Conservation (phyloP, 2,329 filamentous ascomycete genomes). For the Aspergillus tubingensis region DNA sequence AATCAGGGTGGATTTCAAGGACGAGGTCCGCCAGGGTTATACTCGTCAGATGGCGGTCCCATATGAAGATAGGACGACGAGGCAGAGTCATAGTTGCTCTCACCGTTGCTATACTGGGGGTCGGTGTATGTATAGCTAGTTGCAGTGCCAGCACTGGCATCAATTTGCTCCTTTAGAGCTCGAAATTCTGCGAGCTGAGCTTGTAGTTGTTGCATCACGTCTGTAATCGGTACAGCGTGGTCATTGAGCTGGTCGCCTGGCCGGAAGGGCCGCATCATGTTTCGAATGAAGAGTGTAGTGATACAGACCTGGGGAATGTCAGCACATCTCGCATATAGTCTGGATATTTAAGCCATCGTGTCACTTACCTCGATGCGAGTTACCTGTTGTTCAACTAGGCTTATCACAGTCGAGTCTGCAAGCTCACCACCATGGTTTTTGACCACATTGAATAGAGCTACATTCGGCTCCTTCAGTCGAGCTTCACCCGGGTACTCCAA, state of each 20-base stretch:
- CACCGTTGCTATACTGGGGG: conserved; percentile 16
- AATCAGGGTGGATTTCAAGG: conserved; percentile 12
- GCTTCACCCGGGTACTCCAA: conserved; percentile 70
- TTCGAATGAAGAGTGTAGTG: conserved; percentile 74
- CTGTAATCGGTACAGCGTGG: conserved; percentile 74
- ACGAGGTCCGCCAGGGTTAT: conserved; percentile 14
- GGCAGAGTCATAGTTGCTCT: conserved; percentile 25
- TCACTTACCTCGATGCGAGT: conserved; percentile 85
- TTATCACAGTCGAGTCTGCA: conserved; percentile 82
- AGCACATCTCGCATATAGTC: neutral
- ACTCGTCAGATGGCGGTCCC: conserved; percentile 21
- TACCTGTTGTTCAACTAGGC: conserved; percentile 92
- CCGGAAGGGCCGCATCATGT: conserved; percentile 72
- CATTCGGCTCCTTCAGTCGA: conserved; percentile 75
- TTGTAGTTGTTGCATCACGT: conserved; percentile 54
- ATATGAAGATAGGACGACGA: conserved; percentile 34
- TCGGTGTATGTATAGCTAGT: conserved; percentile 18
- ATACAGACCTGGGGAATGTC: conserved; percentile 67
- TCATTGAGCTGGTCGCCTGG: conserved; percentile 65
- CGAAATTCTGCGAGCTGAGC: conserved; percentile 45
- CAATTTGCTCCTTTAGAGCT: conserved; percentile 44
- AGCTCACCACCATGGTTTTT: conserved; percentile 76
- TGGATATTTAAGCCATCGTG: neutral
- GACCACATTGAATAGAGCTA: conserved; percentile 75
- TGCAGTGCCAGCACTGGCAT: conserved; percentile 25